A percentile compares a stretch with the other conserved stretches of the same genome.
phyloP scores from a whole-genome alignment of 495 filamentous ascomycete genomes.

The Chlorociboria aeruginascens region DNA sequence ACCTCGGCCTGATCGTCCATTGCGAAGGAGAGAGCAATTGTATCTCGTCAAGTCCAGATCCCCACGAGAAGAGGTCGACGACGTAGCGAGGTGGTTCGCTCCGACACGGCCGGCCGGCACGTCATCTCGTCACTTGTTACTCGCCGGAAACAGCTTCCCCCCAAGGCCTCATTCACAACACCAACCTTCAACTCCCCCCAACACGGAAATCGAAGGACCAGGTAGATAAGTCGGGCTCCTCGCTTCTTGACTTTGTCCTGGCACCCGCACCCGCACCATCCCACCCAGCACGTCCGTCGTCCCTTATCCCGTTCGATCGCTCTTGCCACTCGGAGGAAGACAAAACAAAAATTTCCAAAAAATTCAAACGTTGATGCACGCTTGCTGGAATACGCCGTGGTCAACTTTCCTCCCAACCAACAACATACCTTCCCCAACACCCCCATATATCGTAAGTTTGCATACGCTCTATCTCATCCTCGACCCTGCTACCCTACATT shows the following conservation, averaged over 20 bases:
- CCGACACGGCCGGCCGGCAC: background rate
- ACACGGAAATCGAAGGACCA: slow-evolving; percentile 15
- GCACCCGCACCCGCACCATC: slow-evolving; percentile 14
- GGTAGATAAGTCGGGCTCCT: slow-evolving; percentile 7
- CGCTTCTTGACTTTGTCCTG: slow-evolving; percentile 10
- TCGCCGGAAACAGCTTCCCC: background rate
- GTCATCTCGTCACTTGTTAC: too few species aligned
- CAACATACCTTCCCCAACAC: too few species aligned
- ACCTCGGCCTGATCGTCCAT: background rate
- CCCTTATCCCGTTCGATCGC: background rate
- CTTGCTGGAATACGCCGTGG: slow-evolving; percentile 20
- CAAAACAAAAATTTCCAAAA: too few species aligned
- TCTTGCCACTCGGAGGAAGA: background rate
- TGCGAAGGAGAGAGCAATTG: background rate
- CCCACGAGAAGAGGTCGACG: background rate
- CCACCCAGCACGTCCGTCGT: background rate
- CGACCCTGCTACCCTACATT: background rate
- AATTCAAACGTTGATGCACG: slow-evolving; percentile 9
- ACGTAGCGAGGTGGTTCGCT: background rate
- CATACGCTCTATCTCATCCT: background rate
- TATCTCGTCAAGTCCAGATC: background rate
- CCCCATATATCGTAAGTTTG: slow-evolving; percentile 15
- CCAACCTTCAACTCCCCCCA: background rate
- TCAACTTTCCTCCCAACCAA: slow-evolving; percentile 4
- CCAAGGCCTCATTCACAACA: background rate